Base-by-base conservation (phyloP, 306 rosid species). In the Malus sylvestris region DNA sequence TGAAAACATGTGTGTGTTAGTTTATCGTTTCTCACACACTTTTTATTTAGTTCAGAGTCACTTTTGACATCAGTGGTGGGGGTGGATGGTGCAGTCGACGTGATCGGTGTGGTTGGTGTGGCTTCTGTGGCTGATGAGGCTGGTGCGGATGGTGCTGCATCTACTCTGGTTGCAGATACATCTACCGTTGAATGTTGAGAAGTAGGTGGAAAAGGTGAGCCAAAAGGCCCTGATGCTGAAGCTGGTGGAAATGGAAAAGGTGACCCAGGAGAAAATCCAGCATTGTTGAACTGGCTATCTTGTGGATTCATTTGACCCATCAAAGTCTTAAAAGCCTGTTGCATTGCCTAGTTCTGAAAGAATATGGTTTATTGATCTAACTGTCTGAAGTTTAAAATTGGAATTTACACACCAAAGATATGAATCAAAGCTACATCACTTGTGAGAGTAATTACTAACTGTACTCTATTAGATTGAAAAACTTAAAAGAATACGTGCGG, bases 301-400 rank as follows among this genome's bases (percentile, higher is more conserved):
- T 88, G 99, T 76, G 98, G 10, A 88, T 87, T 87, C 97, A 87
- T 86, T 83, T 93, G 98, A 72, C 97, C 89, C 99, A 93, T 91
- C 90, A 96, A 29, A 69, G 91, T 89, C 91, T 96, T 91, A 81
- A 93, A 87, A 87, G 99, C 98, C 93, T 93, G 99, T 91, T 93
- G 97, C 96, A 92, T 93, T 62, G 98, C 98, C 93, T 91, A 96
- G 63, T 88, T 91, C 99, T 96, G 90, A 81, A 76, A 83, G 68
- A 81, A 23, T 23, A 23, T 14, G 11, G 10, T 62, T 14, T 29
- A 29, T 62, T 16, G 33, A 20, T 62, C 67, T 7, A 29, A 27
- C 67, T 6, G 42, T 13, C 14, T 27, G 8, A 27, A 3, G 42
- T 19, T 27, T 62, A 71, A 30, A 55, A 13, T 57, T 51, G 14